Conservation (phyloP, 768 basidiomycete genomes). For the Agrocybe pediades region DNA sequence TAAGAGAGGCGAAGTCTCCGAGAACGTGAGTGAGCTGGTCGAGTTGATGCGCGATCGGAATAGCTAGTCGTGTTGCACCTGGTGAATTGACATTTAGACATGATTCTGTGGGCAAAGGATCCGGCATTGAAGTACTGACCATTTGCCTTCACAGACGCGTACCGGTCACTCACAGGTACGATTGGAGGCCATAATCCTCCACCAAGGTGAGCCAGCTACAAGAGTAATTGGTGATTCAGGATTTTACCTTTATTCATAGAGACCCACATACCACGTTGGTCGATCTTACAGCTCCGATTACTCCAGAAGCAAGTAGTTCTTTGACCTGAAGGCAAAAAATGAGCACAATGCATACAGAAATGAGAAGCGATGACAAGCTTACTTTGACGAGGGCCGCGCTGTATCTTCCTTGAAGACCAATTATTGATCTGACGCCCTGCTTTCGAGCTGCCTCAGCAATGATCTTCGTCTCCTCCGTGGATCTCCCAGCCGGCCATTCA, state of each 20-base stretch:
- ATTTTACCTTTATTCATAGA: too few relatives aligned
- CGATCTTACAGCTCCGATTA: conserved; percentile 31
- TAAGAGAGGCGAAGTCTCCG: conserved; percentile 29
- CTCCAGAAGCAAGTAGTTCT: conserved; percentile 28
- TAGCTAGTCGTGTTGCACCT: conserved; percentile 27
- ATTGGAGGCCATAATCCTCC: conserved; percentile 1
- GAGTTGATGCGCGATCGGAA: conserved; percentile 28
- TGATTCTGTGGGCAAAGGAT: not conserved
- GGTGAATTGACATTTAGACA: not conserved
- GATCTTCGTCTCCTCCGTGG: conserved; percentile 29
- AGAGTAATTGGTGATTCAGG: too few relatives aligned
- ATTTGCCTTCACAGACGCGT: not conserved
- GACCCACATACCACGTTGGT: conserved; percentile 21
- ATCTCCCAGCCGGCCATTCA: conserved; percentile 38
- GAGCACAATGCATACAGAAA: too few relatives aligned
- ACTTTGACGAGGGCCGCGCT: conserved; percentile 29
- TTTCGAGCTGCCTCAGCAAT: conserved; percentile 29
- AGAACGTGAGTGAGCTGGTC: conserved; percentile 26
- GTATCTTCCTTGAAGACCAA: conserved; percentile 35
- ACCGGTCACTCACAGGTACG: not conserved
- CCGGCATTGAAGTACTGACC: not conserved
- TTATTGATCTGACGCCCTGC: conserved; percentile 28
- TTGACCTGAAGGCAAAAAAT: conserved; percentile 21
- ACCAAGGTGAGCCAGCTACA: not conserved
- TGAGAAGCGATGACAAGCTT: not conserved